Base-by-base conservation (phyloP, 2,329 filamentous ascomycete species). In the Penicillium psychrosexuale region DNA sequence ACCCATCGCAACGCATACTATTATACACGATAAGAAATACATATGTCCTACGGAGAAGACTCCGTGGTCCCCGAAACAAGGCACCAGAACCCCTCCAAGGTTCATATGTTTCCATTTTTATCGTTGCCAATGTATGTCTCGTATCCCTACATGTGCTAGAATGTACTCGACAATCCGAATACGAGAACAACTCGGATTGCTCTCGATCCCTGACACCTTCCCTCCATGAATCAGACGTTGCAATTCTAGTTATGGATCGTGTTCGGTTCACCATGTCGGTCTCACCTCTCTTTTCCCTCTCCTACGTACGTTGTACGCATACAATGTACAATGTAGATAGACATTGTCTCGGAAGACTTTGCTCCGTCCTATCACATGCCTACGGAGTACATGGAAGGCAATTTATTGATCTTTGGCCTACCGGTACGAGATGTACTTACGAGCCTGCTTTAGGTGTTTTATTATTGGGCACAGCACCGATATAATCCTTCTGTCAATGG, bases 321-420 rank as follows among this genome's bases (percentile, higher is more conserved):
- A 11, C 8, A 19, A 13, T 36, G 22, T 30, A 22, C 12, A 13
- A 44, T 15, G 24, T 28, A 37, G 33, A 46, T 51, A 39, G 13
- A 24, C 17, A 36, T n/a, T 48, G 8, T 19, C 12, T 19, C 44
- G 51, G 51, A 49, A 36, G 37, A 49, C 44, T 17, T 42, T 49
- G 44, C 37, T 49, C 51, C 51, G 37, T 34, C 30, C 44, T 48
- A 53, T 53, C 51, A 53, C 38, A 49, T 49, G 50, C 15, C 33
- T 12, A 8, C 22, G 22, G 8, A 8, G 27, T 28, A 42, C 8
- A 6, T 47, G 22, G 5, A 28, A 28, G 24, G 7, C 6, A 22
- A 17, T 13, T 5, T 4, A 30, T 22, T 22, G 24, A 22, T 24
- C 3, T 40, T 28, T 30, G 19, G 13, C 19, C 28, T 34, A 2